A percentile compares a stretch with the other conserved stretches of the same genome.
phyloP scores from a whole-genome alignment of 2,329 filamentous ascomycete species.

The Colletotrichum gloeosporioides region DNA sequence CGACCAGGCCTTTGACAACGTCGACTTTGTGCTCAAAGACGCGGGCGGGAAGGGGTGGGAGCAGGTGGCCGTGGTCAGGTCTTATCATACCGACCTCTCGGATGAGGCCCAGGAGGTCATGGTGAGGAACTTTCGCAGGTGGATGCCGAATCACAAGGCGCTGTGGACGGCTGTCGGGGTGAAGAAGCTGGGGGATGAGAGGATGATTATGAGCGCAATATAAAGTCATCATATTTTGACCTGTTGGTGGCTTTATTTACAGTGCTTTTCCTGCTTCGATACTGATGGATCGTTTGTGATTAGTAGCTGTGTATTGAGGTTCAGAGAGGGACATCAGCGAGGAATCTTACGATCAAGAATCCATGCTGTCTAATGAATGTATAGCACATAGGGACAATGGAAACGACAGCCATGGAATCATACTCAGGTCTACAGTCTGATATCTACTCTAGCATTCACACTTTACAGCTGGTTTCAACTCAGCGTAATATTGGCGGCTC shows the following conservation, averaged over 20 bases:
- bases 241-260: not conserved
- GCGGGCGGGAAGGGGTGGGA: not conserved
- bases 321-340: too few species aligned
- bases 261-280: too few species aligned
- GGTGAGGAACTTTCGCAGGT: not conserved
- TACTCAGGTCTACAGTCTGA: too few species aligned
- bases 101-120: not conserved
- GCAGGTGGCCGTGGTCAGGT: not conserved
- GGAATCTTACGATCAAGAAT: too few species aligned
- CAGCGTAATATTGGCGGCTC: too few species aligned
- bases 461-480: too few species aligned
- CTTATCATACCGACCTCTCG: not conserved
- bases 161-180: not conserved
- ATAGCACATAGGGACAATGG: too few species aligned
- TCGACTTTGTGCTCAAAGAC: not conserved
- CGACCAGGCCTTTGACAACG: not conserved
- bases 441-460: too few species aligned
- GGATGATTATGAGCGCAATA: not conserved
- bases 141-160: not conserved
- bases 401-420: too few species aligned
- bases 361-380: too few species aligned
- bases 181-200: not conserved
- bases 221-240: too few species aligned
- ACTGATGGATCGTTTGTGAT: accelerated
- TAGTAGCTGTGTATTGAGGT: accelerated